These are phyloP conservation scores for Diaporthe sp. DNA, from an alignment of 2,329 filamentous ascomycete genomes.

Conservation along the genomic window DNA sequence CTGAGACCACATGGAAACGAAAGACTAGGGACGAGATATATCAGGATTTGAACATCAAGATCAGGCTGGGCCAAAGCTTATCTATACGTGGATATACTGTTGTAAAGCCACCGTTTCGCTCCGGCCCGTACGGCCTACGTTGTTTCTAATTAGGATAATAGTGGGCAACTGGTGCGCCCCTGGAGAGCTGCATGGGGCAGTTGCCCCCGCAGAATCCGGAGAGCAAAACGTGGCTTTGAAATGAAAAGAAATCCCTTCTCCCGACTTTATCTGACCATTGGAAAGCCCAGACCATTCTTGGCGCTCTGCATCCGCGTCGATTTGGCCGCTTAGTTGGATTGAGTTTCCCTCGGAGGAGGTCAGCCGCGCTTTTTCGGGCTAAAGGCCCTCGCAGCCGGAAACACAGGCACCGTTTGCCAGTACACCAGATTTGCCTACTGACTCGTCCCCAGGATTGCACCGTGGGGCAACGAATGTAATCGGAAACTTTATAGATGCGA, in stretches of 20 bases:
- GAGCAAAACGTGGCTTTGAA: background rate
- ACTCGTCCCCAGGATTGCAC: background rate
- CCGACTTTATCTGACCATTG: conserved; percentile 33
- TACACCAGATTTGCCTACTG: background rate
- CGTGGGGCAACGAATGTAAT: too few species aligned
- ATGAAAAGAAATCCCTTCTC: background rate
- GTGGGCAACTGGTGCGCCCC: background rate
- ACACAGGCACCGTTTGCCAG: background rate
- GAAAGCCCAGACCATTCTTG: conserved; percentile 27
- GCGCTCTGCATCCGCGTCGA: conserved; percentile 1
- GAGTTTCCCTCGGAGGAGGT: conserved; percentile 33
- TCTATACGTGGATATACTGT: background rate
- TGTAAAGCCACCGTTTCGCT: background rate
- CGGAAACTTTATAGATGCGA: too few species aligned
- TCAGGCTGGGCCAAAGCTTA: conserved; percentile 5
- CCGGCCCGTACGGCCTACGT: background rate
- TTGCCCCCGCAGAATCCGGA: background rate
- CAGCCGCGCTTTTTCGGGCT: conserved; percentile 34
- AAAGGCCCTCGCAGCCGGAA: conserved; percentile 28
- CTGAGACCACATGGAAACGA: background rate
- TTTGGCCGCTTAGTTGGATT: conserved; percentile 14
- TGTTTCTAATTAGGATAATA: background rate
- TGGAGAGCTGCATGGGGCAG: background rate
- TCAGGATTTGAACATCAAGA: background rate
- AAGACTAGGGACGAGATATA: too few species aligned